These are phyloP conservation scores for Cardamine chenopodiifolia DNA, from an alignment of 345 rosid species.

Conservation along the genomic window DNA sequence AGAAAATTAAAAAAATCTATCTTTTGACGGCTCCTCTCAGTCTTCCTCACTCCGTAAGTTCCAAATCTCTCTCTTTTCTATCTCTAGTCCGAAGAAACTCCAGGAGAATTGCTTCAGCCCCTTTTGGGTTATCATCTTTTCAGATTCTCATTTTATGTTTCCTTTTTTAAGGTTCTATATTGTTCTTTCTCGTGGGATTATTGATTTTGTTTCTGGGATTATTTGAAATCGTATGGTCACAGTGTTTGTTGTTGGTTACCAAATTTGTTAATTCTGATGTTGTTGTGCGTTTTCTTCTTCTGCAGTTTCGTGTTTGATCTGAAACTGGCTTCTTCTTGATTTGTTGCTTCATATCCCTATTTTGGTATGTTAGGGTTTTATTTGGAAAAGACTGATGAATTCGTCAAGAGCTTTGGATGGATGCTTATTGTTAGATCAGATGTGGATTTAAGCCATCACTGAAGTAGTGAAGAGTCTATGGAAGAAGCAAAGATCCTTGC, in stretches of 20 bases:
- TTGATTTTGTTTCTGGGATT: slow-evolving; percentile 8
- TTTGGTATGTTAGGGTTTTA: slow-evolving; percentile 36
- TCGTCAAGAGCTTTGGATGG: slow-evolving; percentile 21
- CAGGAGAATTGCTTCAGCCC: slow-evolving; percentile 24
- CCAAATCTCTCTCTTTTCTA: slow-evolving; percentile 42
- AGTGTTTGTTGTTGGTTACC: slow-evolving; percentile 8
- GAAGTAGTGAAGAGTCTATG: slow-evolving; percentile 23
- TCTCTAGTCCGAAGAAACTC: slow-evolving; percentile 13
- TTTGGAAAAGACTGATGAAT: slow-evolving; percentile 21
- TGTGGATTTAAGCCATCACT: slow-evolving; percentile 32
- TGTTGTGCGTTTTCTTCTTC: slow-evolving; percentile 20
- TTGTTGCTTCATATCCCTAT: slow-evolving; percentile 12
- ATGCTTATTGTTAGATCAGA: slow-evolving; percentile 13
- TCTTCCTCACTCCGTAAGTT: slow-evolving; percentile 48
- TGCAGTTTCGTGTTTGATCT: slow-evolving; percentile 54
- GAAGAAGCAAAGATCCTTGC: slow-evolving; percentile 30
- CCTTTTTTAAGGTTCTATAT: neutral
- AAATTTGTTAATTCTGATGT: slow-evolving; percentile 26
- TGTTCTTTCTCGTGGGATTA: neutral
- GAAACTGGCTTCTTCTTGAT: slow-evolving; percentile 38
- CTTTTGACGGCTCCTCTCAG: slow-evolving; percentile 37
- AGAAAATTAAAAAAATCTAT: slow-evolving; percentile 25
- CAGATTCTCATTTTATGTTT: slow-evolving; percentile 26
- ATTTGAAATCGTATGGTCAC: slow-evolving; percentile 20
- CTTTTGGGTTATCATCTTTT: slow-evolving; percentile 3